Evolutionary conservation across 1,284 basidiomycete species (phyloP).

Genomic region (Phenoliferia sp.): DNA sequence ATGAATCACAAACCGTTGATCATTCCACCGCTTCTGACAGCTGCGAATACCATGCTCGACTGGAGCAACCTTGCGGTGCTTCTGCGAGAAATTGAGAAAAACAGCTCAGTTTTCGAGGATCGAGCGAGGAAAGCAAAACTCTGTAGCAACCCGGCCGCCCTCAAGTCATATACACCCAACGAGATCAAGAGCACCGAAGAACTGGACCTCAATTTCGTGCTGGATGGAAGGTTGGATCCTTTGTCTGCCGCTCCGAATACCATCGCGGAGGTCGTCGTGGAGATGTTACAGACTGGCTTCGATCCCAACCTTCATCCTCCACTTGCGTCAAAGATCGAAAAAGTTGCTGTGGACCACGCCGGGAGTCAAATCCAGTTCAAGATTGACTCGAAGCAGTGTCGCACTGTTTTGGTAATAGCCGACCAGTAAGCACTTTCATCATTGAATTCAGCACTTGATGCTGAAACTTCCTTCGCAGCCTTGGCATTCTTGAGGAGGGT

Average conservation of each 20-base stretch:
- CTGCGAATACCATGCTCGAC: conserved; percentile 5
- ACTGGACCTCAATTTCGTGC: conserved; percentile 5
- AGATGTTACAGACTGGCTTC: conserved; percentile 38
- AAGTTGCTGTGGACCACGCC: background rate
- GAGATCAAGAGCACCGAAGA: background rate
- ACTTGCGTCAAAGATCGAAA: conserved; percentile 24
- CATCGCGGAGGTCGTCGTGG: conserved; percentile 34
- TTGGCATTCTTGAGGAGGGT: conserved; percentile 33
- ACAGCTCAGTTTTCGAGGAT: conserved; percentile 14
- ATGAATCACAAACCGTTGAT: background rate
- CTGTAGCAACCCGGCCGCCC: conserved; percentile 4
- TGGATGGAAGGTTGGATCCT: conserved; percentile 26
- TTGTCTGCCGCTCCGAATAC: conserved; percentile 31
- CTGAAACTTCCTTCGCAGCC: background rate
- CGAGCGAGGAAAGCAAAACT: conserved; percentile 13
- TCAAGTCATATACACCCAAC: conserved; percentile 1
- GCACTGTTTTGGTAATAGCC: conserved; percentile 21
- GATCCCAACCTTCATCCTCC: conserved; percentile 24
- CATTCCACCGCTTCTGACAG: background rate
- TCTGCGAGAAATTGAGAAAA: conserved; percentile 18
- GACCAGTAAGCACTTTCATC: conserved; percentile 28
- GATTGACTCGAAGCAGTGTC: conserved; percentile 16
- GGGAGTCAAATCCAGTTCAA: conserved; percentile 7
- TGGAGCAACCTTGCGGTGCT: conserved; percentile 3
- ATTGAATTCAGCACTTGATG: conserved; percentile 16